Evolutionary conservation across 1,284 basidiomycete genomes (phyloP).

Genomic region (Moesziomyces sp.): DNA sequence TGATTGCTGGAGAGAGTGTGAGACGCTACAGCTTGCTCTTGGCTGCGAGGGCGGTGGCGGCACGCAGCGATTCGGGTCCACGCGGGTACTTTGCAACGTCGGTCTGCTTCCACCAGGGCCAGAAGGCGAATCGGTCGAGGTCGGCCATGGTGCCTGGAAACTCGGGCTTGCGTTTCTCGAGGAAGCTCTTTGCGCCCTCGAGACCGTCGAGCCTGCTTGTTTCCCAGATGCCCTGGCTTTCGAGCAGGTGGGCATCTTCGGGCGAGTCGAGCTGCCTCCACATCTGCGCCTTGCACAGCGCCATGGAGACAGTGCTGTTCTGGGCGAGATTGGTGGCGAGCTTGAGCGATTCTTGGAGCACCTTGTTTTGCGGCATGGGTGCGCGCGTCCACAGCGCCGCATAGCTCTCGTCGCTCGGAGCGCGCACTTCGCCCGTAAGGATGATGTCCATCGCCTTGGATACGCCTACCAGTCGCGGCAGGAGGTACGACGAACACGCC

Average conservation of each 20-base stretch:
- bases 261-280: slow-evolving; percentile 43
- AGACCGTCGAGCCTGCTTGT: slow-evolving; percentile 40
- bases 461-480: slow-evolving; percentile 51
- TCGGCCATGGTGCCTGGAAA: slow-evolving; percentile 47
- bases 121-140: slow-evolving; percentile 48
- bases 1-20: neutral
- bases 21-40: slow-evolving; percentile 19
- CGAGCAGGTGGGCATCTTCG: slow-evolving; percentile 54
- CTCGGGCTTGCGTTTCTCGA: slow-evolving; percentile 47
- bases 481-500: slow-evolving; percentile 45
- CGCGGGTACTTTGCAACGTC: slow-evolving; percentile 27
- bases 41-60: slow-evolving; percentile 11
- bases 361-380: slow-evolving; percentile 33
- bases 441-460: slow-evolving; percentile 53
- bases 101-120: slow-evolving; percentile 58
- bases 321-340: slow-evolving; percentile 45
- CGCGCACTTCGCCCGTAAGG: slow-evolving; percentile 50
- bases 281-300: slow-evolving; percentile 54
- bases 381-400: slow-evolving; percentile 34
- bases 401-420: slow-evolving; percentile 29
- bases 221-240: slow-evolving; percentile 49
- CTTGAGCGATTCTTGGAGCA: slow-evolving; percentile 33
- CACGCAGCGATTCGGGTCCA: slow-evolving; percentile 29
- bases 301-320: slow-evolving; percentile 54
- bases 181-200: slow-evolving; percentile 54